Evolutionary conservation across 2,329 filamentous ascomycete genomes (phyloP).

Genomic region (Fusarium foetens): DNA sequence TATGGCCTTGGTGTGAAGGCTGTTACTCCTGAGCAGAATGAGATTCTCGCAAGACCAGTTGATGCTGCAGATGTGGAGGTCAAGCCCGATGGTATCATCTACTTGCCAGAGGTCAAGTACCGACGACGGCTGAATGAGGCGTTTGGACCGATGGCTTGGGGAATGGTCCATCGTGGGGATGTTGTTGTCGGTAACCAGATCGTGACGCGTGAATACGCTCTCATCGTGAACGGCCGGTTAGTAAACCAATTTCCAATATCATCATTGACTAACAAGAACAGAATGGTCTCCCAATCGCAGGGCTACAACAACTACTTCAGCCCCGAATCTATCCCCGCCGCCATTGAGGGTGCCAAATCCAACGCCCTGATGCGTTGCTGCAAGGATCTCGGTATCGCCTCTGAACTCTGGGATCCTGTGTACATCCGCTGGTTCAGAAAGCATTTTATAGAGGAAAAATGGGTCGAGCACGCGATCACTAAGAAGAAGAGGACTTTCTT

Average conservation of each 20-base stretch:
- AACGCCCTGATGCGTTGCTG: constrained; percentile 98
- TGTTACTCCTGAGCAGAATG: constrained; percentile 75
- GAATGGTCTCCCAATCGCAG: constrained; percentile 89
- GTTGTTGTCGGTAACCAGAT: constrained; percentile 84
- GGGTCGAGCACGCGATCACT: constrained; percentile 86
- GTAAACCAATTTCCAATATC: constrained; percentile 40
- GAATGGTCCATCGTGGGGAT: constrained; percentile 87
- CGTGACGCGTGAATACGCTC: constrained; percentile 90
- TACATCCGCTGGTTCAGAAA: constrained; percentile 88
- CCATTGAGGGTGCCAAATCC: constrained; percentile 96
- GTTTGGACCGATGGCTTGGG: constrained; percentile 97
- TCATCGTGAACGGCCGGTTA: constrained; percentile 88
- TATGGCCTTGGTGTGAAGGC: constrained; percentile 78
- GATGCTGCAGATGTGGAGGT: constrained; percentile 86
- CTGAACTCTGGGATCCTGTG: constrained; percentile 94
- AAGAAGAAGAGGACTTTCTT: constrained; percentile 93
- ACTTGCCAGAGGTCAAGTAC: constrained; percentile 98
- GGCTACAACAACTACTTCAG: constrained; percentile 96
- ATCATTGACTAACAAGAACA: constrained; percentile 50
- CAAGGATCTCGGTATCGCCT: constrained; percentile 95
- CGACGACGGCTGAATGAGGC: constrained; percentile 87
- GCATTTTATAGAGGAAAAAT: constrained; percentile 78
- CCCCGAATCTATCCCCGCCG: constrained; percentile 89
- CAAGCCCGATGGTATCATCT: constrained; percentile 96
- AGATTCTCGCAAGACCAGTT: constrained; percentile 74